A percentile compares a stretch with the other conserved stretches of the same genome.
These are phyloP conservation scores for Ceratocystis alfenasii DNA, from an alignment of 2,329 filamentous ascomycete genomes.

Conservation along the genomic window DNA sequence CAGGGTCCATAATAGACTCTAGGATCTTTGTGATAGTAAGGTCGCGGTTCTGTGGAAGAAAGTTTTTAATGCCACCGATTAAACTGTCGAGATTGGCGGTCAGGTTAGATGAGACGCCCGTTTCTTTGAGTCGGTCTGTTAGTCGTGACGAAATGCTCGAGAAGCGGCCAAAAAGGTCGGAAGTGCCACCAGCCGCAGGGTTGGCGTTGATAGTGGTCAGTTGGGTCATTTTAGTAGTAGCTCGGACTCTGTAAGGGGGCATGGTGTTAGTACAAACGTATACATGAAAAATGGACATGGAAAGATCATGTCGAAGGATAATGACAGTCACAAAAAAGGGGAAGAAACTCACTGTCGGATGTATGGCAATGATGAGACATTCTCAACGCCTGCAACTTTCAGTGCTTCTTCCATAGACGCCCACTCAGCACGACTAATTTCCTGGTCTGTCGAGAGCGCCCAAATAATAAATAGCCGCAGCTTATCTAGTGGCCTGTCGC, in stretches of 20 bases:
- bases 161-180: conserved; percentile 84
- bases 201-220: conserved; percentile 74
- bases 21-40: conserved; percentile 96
- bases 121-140: conserved; percentile 88
- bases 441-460: conserved; percentile 87
- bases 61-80: conserved; percentile 94
- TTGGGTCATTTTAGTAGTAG: conserved; percentile 96
- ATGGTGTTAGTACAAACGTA: background rate
- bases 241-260: conserved; percentile 53
- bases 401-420: conserved; percentile 77
- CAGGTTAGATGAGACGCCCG: conserved; percentile 56
- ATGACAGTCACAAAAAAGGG: background rate
- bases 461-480: conserved; percentile 91
- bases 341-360: conserved; percentile 58
- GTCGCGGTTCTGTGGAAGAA: conserved; percentile 90
- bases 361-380: conserved; percentile 69
- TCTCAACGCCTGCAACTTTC: conserved; percentile 53
- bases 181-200: conserved; percentile 40
- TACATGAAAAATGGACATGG: too few relatives aligned
- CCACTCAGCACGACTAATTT: conserved; percentile 71
- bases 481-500: conserved; percentile 76
- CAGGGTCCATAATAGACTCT: conserved; percentile 94
- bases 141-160: conserved; percentile 82
- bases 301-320: too few relatives aligned
- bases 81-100: conserved; percentile 82